Conservation (phyloP, 2,329 filamentous ascomycete genomes). For the Nakataea oryzae region DNA sequence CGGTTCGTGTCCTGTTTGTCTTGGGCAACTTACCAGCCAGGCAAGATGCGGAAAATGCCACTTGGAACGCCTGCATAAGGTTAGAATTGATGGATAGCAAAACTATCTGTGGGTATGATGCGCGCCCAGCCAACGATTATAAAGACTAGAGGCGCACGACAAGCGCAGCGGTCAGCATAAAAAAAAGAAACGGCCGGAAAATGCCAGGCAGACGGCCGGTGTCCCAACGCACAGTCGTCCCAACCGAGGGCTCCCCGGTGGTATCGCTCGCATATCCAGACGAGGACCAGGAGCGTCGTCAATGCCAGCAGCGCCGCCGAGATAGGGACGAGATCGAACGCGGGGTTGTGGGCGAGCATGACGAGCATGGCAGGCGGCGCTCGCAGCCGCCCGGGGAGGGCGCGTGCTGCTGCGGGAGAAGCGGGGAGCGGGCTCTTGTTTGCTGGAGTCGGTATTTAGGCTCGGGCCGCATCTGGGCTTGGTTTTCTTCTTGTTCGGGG, state of each 20-base stretch:
- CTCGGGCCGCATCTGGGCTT: too few species aligned
- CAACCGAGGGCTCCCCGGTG: background rate
- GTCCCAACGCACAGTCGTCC: background rate
- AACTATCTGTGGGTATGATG: too few species aligned
- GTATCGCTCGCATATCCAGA: background rate
- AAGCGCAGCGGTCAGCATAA: background rate
- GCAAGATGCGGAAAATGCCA: background rate
- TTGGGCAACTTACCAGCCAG: background rate
- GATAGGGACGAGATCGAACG: background rate
- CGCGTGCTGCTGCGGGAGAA: too few species aligned
- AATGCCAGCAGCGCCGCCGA: background rate
- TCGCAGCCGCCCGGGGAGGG: too few species aligned
- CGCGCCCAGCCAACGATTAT: constrained; percentile 1
- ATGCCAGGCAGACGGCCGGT: background rate
- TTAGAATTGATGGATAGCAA: too few species aligned
- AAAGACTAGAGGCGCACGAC: background rate
- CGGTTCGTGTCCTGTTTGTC: too few species aligned
- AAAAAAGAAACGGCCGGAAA: too few species aligned
- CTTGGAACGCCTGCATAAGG: background rate
- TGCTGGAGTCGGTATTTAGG: too few species aligned
- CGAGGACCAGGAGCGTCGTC: background rate
- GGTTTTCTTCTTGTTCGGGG: too few species aligned
- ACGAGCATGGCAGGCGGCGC: background rate
- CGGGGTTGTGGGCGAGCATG: background rate
- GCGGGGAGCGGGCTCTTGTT: too few species aligned